Base-by-base conservation (phyloP, 164 flowering plant species). In the Buxus sempervirens region DNA sequence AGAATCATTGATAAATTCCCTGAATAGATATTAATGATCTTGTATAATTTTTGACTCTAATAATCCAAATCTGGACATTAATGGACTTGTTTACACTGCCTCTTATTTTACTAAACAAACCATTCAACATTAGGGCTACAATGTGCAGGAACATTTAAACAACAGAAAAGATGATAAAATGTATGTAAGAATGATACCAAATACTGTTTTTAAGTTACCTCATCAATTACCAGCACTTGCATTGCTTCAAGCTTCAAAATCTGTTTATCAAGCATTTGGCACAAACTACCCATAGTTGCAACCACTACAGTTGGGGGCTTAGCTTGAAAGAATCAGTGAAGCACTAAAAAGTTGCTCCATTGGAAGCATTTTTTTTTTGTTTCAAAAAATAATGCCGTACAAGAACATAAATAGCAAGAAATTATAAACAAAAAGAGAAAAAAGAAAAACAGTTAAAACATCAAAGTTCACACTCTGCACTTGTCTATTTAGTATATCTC, bases 291-390 rank as follows among this genome's bases (percentile, higher is more conserved):
- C 28, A 90, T 70, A 26, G 97, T 95, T 58, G 97, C 96, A 72
- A 95, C 96, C 65, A 95, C 82, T 67, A 95, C 80, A 15, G 84
- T 76, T 27, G 97, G 98, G 60, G 99, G 97, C 72, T 92, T 97
- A 18, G 92, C 97, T 97, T 95, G 86, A 67, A 74, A 79, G 45
- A 61, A 63, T 26, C 26, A 45, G 45, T 24, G 25, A 61, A 64
- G 56, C 54, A 62, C 9, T 57, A 45, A 1, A 15, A 45, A 45
- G 12, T 10, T 4, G 5, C 51, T 10, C 51, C 5, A 5, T 49
- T 21, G 58, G 62, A 36, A 26, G 38, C 38, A 32, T 3, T 32
- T 32, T 3, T 32, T 32, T 7, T 7, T 32, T 32, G 3, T 32
- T 32, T 32, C 38, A 32, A 32, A 32, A 32, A 3, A 32, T 32